A percentile compares a stretch with the other conserved stretches of the same genome.
Conservation (phyloP, 805 yeast genomes). For the Saccharomycodes ludwigii region DNA sequence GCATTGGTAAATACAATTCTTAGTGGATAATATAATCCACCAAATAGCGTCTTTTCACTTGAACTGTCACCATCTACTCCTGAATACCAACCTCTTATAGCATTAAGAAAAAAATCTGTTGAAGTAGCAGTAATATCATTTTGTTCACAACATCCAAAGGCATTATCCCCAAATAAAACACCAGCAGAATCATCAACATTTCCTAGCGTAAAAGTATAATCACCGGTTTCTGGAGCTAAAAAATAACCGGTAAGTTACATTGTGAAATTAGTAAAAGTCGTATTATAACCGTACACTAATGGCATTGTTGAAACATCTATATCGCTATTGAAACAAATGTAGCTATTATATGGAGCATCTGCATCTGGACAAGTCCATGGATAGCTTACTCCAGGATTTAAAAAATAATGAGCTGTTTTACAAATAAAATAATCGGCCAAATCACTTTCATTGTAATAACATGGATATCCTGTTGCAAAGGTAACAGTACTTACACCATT, state of each 20-base stretch:
- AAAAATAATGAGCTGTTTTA: no score
- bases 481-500: no score
- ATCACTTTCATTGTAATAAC: no score
- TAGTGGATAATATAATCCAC: constrained; percentile 17
- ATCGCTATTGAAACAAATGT: no score
- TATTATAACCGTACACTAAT: constrained; percentile 7
- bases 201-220: constrained; percentile 14
- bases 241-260: constrained; percentile 17
- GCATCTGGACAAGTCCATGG: no score
- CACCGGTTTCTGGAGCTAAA: constrained; percentile 20
- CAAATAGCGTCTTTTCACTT: constrained; percentile 6
- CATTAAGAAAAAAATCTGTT: constrained; percentile 1
- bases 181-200: constrained; percentile 22
- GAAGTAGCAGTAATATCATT: constrained; percentile 5
- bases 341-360: no score
- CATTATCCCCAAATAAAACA: constrained; percentile 21
- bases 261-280: constrained; percentile 13
- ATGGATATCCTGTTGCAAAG: no score
- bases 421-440: no score
- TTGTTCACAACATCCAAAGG: constrained; percentile 23
- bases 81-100: constrained; percentile 1
- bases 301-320: no score
- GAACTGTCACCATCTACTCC: constrained; percentile 3
- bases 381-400: no score
- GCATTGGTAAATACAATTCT: constrained; percentile 12